Conservation (phyloP, 1,139 yeast genomes). For the Pichia kudriavzevii region DNA sequence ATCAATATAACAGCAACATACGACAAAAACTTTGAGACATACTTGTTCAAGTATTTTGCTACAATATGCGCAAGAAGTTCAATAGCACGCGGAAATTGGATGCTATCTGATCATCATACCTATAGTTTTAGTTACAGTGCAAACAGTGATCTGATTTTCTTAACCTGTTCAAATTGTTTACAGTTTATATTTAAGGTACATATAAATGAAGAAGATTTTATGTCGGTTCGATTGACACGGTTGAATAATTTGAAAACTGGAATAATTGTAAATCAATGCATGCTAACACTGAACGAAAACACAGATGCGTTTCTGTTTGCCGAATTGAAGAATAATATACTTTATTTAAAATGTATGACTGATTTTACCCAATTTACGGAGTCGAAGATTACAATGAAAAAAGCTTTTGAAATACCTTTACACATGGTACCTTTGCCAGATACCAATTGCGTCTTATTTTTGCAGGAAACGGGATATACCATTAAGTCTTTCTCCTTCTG, state of each 20-base stretch:
- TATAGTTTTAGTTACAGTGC: no score
- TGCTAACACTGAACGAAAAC: constrained; percentile 2
- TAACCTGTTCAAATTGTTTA: not conserved
- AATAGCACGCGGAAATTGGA: no score
- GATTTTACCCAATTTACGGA: constrained; percentile 2
- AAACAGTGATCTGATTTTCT: not conserved
- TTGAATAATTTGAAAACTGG: constrained; percentile 1
- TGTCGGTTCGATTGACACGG: constrained; percentile 1
- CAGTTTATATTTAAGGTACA: no score
- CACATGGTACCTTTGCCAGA: constrained; percentile 20
- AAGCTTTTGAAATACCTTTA: constrained; percentile 23
- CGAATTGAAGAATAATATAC: constrained; percentile 2
- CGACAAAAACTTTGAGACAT: no score
- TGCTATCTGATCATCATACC: no score
- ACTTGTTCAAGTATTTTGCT: no score
- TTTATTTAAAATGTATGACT: constrained; percentile 3
- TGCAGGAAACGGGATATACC: constrained; percentile 19
- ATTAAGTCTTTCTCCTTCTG: constrained; percentile 22
- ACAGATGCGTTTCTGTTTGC: constrained; percentile 7
- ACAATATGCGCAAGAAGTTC: no score
- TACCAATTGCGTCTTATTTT: constrained; percentile 21
- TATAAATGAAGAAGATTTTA: no score
- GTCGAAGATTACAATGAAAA: constrained; percentile 15
- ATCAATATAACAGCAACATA: no score
- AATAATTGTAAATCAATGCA: constrained; percentile 4